Percentiles rank a stretch among this genome's conserved stretches.
These are phyloP conservation scores for Fusarium hainanense DNA, from an alignment of 2,329 filamentous ascomycete genomes.

Conservation along the genomic window DNA sequence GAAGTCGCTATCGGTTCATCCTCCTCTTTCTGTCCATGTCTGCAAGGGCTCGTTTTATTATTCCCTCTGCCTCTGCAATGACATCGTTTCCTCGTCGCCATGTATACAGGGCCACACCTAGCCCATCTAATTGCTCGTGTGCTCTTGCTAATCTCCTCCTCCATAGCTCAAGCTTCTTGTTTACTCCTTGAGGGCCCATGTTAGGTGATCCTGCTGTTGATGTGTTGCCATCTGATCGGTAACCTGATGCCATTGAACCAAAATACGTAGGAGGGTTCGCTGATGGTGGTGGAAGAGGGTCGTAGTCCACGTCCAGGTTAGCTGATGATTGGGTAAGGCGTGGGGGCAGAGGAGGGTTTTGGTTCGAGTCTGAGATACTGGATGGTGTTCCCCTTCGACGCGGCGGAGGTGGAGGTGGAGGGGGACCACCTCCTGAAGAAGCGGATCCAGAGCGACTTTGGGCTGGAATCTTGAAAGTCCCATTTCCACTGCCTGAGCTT, in stretches of 20 bases:
- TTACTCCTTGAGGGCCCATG: conserved; percentile 55
- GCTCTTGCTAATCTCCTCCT: conserved; percentile 73
- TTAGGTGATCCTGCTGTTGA: conserved; percentile 51
- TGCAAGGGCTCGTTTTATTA: conserved; percentile 68
- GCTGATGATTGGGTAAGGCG: conserved; percentile 49
- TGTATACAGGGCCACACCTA: conserved; percentile 75
- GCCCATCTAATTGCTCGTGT: conserved; percentile 68
- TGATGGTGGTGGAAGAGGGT: conserved; percentile 52
- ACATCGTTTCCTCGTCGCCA: conserved; percentile 81
- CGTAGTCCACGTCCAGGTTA: conserved; percentile 57
- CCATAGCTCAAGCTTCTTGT: conserved; percentile 81
- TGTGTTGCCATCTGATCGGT: conserved; percentile 49
- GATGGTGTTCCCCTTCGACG: conserved; percentile 58
- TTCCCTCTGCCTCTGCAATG: conserved; percentile 70
- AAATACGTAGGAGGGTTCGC: conserved; percentile 39
- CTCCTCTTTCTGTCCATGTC: conserved; percentile 52
- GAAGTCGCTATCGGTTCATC: conserved; percentile 11
- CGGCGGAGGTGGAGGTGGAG: conserved; percentile 61
- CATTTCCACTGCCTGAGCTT: conserved; percentile 38
- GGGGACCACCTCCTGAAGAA: conserved; percentile 48
- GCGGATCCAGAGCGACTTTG: conserved; percentile 29
- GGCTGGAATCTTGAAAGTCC: conserved; percentile 26
- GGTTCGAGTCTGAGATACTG: conserved; percentile 36
- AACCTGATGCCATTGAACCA: conserved; percentile 44
- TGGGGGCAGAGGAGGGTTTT: conserved; percentile 46